Evolutionary conservation across 345 rosid species (phyloP), one percentile per base, ranked within the genome.

Genomic region (Eucalyptus marginata): DNA sequence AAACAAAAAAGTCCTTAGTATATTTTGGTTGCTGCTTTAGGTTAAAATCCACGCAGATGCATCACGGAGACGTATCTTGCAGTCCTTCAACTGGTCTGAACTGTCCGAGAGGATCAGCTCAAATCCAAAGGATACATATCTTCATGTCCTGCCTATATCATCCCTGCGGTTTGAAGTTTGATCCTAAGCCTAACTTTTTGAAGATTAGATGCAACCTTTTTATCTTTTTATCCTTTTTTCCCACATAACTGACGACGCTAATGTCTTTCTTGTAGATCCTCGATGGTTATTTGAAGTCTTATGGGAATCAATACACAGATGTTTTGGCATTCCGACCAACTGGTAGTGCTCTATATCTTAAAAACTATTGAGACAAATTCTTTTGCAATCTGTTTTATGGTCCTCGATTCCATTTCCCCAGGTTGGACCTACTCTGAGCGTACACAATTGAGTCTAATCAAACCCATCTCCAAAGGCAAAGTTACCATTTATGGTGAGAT

Each of bases 371-470:
- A 43, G 85, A 49, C 43, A 12, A 47, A 44, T 49, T 71, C 59
- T 25, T 5, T 27, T 49, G 44, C 40, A 46, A 56, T 31, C 29
- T 51, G 27, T 76, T 76, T 76, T 10, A 76, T 76, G 83, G 83
- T 76, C 52, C 49, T 89, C 31, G 51, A 18, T 83, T 86, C 24
- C 22, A 52, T 89, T 87, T 68, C 36, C 89, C 46, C 91, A 95
- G 99, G 97, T 89, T 96, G 97, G 99, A 95, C 96, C 89, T 95
- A 92, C 95, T 93, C 96, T 0, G 96, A 95, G 91, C 92, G 95
- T 29, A 93, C 90, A 88, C 93, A 95, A 24, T 95, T 96, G 90
- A 94, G 94, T 91, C 89, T 91, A 84, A 96, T 95, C 49, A 96
- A 87, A 90, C 97, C 99, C 46, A 92, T 56, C 87, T 91, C 94